phyloP scores from a whole-genome alignment of 306 rosid species.

The Casuarina equisetifolia region DNA sequence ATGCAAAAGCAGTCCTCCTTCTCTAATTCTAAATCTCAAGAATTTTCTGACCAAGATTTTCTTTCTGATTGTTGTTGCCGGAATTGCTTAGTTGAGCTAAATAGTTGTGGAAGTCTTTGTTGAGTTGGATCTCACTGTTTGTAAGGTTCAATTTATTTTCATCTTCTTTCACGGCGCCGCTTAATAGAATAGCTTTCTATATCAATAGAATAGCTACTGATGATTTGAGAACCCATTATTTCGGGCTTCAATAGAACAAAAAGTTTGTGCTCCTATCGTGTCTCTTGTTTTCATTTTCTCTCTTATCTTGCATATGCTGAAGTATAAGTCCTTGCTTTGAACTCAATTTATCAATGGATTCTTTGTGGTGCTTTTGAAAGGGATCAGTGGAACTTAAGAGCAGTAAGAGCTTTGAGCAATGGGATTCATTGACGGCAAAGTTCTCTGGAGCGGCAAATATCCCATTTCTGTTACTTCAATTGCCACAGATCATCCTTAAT shows the following conservation, averaged over 20 bases:
- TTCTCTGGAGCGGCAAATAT: conserved; percentile 81
- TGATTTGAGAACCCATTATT: background rate
- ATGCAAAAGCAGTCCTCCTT: background rate
- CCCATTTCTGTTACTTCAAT: conserved; percentile 77
- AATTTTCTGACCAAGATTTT: background rate
- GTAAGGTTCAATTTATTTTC: background rate
- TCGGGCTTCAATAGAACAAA: background rate
- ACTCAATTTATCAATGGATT: conserved; percentile 22
- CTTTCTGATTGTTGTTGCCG: background rate
- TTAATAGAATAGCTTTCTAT: background rate
- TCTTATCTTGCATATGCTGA: background rate
- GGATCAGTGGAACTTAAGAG: conserved; percentile 43
- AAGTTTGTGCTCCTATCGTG: background rate
- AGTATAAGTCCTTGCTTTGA: conserved; percentile 7
- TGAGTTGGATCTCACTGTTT: background rate
- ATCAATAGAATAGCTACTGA: background rate
- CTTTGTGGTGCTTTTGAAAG: conserved; percentile 38
- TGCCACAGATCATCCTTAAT: conserved; percentile 86
- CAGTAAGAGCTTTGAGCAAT: conserved; percentile 54
- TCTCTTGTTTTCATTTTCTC: background rate
- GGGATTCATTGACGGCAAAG: conserved; percentile 78
- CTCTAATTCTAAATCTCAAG: background rate
- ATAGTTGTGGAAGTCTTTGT: background rate
- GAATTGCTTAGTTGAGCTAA: background rate
- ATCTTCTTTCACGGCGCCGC: background rate